phyloP scores from a whole-genome alignment of 345 rosid genomes.

The Hibiscus trionum region DNA sequence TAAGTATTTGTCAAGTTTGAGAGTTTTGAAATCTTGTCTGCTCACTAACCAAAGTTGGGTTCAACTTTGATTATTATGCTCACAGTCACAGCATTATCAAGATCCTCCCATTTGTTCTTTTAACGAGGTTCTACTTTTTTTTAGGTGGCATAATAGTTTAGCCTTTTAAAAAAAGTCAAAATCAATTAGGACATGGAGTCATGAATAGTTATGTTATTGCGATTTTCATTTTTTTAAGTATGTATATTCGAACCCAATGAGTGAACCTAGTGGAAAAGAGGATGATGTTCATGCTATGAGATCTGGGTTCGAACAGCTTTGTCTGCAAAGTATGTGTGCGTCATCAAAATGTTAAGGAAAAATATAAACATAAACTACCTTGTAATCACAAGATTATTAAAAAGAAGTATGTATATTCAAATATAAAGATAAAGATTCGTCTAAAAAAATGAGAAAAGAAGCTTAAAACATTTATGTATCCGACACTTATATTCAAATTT shows the following conservation, averaged over 20 bases:
- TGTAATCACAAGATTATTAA: too few species aligned
- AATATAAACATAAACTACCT: too few species aligned
- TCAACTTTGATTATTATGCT: conserved; percentile 20
- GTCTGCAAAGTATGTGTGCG: too few species aligned
- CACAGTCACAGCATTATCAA: conserved; percentile 19
- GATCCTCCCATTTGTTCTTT: conserved; percentile 13
- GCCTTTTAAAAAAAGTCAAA: conserved; percentile 9
- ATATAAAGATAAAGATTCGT: too few species aligned
- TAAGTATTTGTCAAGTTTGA: conserved; percentile 16
- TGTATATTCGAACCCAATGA: not conserved
- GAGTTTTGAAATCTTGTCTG: conserved; percentile 4
- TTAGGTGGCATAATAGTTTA: conserved; percentile 25
- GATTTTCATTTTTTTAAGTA: not conserved
- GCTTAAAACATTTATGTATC: not conserved
- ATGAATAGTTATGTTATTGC: not conserved
- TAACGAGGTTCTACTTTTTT: not conserved
- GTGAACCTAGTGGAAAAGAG: too few species aligned
- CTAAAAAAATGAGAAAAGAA: too few species aligned
- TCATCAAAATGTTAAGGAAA: too few species aligned
- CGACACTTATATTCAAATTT: not conserved
- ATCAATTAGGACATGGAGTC: conserved; percentile 17
- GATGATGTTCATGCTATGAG: too few species aligned
- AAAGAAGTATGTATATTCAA: not conserved
- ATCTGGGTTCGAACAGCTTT: too few species aligned
- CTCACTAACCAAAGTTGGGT: conserved; percentile 15